These are phyloP conservation scores for Blastobotrys petasosporus DNA, from an alignment of 1,139 yeast species.

Conservation along the genomic window DNA sequence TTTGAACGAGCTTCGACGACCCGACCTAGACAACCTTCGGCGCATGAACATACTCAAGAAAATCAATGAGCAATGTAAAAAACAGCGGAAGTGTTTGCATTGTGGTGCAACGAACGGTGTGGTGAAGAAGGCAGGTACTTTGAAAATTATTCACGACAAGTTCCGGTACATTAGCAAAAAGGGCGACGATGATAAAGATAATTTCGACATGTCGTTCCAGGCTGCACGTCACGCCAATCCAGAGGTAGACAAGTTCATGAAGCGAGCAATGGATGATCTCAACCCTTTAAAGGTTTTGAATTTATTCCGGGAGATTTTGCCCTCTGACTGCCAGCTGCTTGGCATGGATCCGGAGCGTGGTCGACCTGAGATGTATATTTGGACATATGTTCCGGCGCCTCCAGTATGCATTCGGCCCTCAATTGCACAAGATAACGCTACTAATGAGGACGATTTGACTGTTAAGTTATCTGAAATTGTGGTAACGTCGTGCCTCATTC, in stretches of 20 bases:
- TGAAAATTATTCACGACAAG: conserved; percentile 92
- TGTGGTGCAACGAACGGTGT: conserved; percentile 94
- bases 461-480: conserved; percentile 94
- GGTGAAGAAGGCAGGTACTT: conserved; percentile 94
- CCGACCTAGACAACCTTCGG: conserved; percentile 83
- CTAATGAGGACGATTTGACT: conserved; percentile 96
- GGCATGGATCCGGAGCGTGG: conserved; percentile 89
- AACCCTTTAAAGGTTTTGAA: conserved; percentile 88
- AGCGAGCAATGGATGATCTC: conserved; percentile 86
- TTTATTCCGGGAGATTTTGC: conserved; percentile 75
- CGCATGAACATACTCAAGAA: conserved; percentile 83
- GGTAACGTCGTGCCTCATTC: conserved; percentile 87
- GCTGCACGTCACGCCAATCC: conserved; percentile 81
- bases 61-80: conserved; percentile 86
- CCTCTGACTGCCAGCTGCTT: conserved; percentile 84
- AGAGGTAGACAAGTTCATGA: conserved; percentile 80
- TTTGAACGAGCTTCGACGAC: conserved; percentile 71
- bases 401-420: conserved; percentile 99
- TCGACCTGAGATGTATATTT: conserved; percentile 91
- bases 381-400: conserved; percentile 98
- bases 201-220: conserved; percentile 61
- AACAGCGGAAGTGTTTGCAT: conserved; percentile 81
- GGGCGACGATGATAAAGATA: conserved; percentile 72
- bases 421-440: conserved; percentile 88
- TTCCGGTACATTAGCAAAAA: conserved; percentile 95